Percentiles rank a stretch among this genome's conserved stretches.
phyloP scores from a whole-genome alignment of 805 yeast genomes.

The Monosporozyma aquatica region DNA sequence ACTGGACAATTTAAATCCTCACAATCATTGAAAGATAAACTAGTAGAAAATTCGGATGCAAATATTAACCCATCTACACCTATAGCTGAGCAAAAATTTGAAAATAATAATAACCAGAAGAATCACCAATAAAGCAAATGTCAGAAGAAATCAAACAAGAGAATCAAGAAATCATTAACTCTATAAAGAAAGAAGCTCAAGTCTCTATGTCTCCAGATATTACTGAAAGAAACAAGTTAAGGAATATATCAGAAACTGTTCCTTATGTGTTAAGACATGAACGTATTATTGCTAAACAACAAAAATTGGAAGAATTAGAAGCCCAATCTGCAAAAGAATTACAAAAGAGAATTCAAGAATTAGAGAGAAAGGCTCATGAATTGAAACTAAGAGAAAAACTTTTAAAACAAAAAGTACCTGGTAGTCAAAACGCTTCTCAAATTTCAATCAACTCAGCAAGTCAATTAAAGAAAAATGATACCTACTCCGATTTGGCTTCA shows the following conservation, averaged over 20 bases:
- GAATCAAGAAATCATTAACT: conserved; percentile 32
- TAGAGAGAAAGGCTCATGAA: conserved; percentile 66
- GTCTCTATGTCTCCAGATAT: conserved; percentile 11
- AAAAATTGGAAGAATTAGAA: conserved; percentile 69
- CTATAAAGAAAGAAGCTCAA: conserved; percentile 32
- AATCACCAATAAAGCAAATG: conserved; percentile 34
- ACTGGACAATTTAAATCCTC: conserved; percentile 30
- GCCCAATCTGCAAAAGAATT: conserved; percentile 68
- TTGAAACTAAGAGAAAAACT: conserved; percentile 57
- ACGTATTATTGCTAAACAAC: conserved; percentile 63
- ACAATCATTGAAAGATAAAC: conserved; percentile 17
- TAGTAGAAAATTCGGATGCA: conserved; percentile 3
- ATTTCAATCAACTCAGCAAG: conserved; percentile 13
- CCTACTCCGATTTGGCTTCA: conserved; percentile 45
- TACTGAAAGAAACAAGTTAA: conserved; percentile 49
- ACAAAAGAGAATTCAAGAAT: conserved; percentile 62
- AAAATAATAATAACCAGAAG: conserved; percentile 12
- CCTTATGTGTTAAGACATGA: conserved; percentile 80
- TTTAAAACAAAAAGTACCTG: conserved; percentile 26
- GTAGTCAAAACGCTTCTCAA: conserved; percentile 12
- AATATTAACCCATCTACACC: conserved; percentile 24
- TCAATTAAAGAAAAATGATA: conserved; percentile 41
- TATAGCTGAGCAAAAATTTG: conserved; percentile 5
- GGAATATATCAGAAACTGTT: conserved; percentile 74
- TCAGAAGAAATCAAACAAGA: conserved; percentile 31